Base-by-base conservation (phyloP, 2,329 filamentous ascomycete genomes). In the Cladosporium sp. region DNA sequence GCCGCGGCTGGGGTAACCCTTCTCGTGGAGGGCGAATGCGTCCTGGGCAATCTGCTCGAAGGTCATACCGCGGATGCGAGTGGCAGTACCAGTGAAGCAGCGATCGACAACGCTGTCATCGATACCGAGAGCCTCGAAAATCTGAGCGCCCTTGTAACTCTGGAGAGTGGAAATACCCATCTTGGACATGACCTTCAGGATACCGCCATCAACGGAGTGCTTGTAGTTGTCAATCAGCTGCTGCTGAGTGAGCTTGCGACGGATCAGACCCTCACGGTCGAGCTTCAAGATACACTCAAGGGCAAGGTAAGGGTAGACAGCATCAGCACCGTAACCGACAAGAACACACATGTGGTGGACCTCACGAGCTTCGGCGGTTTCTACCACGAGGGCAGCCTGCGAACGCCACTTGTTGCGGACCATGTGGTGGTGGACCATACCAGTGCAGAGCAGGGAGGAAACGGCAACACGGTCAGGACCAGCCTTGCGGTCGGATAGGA, bases 261-360 rank as follows among this genome's bases (percentile, higher is more conserved):
- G 90, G 78, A 97, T 96, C 68, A 97, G 83, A 61, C 91, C 91
- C 80, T 98, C 93, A 58, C 92, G 90, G 82, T 96, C 93, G 80
- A 98, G 90, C 89, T 97, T 98, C 72, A 97, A 82, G 73, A 98
- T 96, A 76, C 93, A 97, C 82, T 98, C 94, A 83, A 97, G 91
- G 18, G 94, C 91, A 59, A 97, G 88, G 79, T 97, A 97, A 23
- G 94, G 94, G 83, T 95, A 96, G 77, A 98, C 88, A 58, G 90
- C 94, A 81, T 98, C 94, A 64, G 91, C 93, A 82, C 94, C 94
- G 74, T 98, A 98, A 64, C 94, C 94, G 67, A 98, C 87, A 52
- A 97, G 86, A n/a, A 98, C 94, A 82, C 92, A 97, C 92, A 97
- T 96, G 81, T 98, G 94, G 79, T 98, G 94, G 8, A 98, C 94